phyloP scores from a whole-genome alignment of 208 protist genomes.

The Acanthamoeba sp. region DNA sequence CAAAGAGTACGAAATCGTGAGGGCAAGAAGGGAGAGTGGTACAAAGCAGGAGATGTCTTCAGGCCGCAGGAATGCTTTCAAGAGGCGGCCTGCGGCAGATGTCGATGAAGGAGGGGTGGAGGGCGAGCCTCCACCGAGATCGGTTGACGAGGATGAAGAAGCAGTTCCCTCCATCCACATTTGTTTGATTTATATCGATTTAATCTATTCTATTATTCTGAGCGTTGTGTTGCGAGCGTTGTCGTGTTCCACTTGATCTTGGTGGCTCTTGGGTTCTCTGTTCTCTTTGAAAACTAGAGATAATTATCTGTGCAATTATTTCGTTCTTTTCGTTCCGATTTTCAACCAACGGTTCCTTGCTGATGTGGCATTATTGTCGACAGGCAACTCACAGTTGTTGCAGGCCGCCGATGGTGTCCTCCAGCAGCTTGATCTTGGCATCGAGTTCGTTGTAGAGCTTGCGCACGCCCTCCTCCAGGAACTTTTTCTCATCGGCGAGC shows the following conservation, averaged over 20 bases:
- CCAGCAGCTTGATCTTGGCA: constrained; percentile 22
- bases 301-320: too few relatives aligned
- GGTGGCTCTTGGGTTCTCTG: too few relatives aligned
- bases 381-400: neutral
- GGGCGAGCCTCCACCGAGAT: neutral
- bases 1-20: neutral
- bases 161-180: neutral
- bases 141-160: neutral
- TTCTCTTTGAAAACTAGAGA: too few relatives aligned
- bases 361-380: too few relatives aligned
- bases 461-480: constrained; percentile 12
- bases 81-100: neutral
- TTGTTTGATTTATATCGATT: neutral
- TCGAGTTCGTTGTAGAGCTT: constrained; percentile 24
- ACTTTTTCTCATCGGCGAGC: neutral
- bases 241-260: too few relatives aligned
- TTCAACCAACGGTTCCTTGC: too few relatives aligned
- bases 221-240: too few relatives aligned
- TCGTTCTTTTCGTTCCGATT: too few relatives aligned
- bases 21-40: neutral
- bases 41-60: constrained; percentile 65
- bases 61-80: constrained; percentile 23
- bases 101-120: neutral
- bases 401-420: neutral
- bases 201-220: neutral